Evolutionary conservation across 176 grass and related monocot genomes (phyloP).

Genomic region (Avena insularis): DNA sequence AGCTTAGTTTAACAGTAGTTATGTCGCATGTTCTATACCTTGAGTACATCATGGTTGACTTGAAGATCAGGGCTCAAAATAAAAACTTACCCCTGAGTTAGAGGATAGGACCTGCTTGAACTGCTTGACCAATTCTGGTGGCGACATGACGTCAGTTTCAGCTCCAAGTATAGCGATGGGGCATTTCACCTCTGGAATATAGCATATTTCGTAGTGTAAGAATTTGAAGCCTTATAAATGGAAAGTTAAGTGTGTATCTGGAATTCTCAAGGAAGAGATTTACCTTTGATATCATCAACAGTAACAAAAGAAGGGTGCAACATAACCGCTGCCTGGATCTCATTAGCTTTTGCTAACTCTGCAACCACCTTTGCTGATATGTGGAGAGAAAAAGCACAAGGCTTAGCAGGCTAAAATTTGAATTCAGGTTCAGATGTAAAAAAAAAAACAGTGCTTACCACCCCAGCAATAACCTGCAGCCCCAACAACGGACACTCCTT

Average conservation of each 20-base stretch:
- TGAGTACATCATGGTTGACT: not conserved
- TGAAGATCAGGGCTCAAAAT: not conserved
- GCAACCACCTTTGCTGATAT: slow-evolving; percentile 76
- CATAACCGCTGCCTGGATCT: slow-evolving; percentile 75
- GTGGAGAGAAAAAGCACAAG: not conserved
- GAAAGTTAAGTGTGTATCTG: slow-evolving; percentile 9
- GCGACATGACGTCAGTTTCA: slow-evolving; percentile 35
- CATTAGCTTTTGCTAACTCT: slow-evolving; percentile 69
- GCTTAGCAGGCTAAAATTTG: slow-evolving; percentile 9
- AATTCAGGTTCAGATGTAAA: not conserved
- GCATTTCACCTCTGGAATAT: slow-evolving; percentile 64
- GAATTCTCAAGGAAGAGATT: slow-evolving; percentile 22
- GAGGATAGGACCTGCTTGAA: slow-evolving; percentile 64
- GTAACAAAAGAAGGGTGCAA: slow-evolving; percentile 67
- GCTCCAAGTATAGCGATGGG: slow-evolving; percentile 73
- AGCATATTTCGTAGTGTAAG: not conserved
- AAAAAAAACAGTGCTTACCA: slow-evolving; percentile 52
- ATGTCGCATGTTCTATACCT: slow-evolving; percentile 2
- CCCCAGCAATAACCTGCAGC: slow-evolving; percentile 95
- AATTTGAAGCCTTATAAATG: not conserved
- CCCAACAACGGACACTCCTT: slow-evolving; percentile 64
- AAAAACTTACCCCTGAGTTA: slow-evolving; percentile 58
- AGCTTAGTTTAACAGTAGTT: not conserved
- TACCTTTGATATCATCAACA: slow-evolving; percentile 81
- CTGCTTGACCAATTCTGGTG: slow-evolving; percentile 69